A percentile compares a stretch with the other conserved stretches of the same genome.
phyloP scores from a whole-genome alignment of 164 flowering plant species.

The Magnolia kwangsiensis region DNA sequence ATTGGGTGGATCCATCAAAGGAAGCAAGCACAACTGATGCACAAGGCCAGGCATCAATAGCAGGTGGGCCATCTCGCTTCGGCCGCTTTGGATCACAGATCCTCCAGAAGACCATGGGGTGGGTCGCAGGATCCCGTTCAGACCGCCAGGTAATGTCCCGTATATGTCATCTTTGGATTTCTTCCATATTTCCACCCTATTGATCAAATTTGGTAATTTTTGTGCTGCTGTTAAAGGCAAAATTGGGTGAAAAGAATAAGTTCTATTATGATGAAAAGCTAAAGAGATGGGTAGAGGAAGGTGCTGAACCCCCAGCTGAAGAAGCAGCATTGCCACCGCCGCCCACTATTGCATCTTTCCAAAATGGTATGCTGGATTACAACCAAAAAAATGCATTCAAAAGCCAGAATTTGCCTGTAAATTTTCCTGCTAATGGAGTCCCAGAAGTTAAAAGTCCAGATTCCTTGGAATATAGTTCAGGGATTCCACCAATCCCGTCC shows the following conservation, averaged over 20 bases:
- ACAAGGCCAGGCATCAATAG: constrained; percentile 39
- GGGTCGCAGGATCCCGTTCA: constrained; percentile 67
- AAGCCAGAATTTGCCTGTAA: constrained; percentile 35
- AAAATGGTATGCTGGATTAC: constrained; percentile 56
- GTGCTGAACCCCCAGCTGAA: constrained; percentile 75
- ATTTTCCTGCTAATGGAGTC: constrained; percentile 19
- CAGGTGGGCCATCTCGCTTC: constrained; percentile 62
- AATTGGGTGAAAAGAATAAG: constrained; percentile 81
- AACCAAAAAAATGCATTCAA: constrained; percentile 41
- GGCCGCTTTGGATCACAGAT: constrained; percentile 72
- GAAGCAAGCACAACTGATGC: constrained; percentile 28
- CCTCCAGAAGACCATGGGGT: constrained; percentile 81
- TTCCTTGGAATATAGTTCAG: constrained; percentile 46
- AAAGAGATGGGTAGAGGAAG: constrained; percentile 98
- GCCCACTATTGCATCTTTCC: constrained; percentile 62
- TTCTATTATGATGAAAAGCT: constrained; percentile 95
- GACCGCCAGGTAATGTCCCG: constrained; percentile 56
- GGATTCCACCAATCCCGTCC: constrained; percentile 81
- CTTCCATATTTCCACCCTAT: background rate
- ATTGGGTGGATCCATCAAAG: constrained; percentile 46
- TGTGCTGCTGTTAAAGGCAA: constrained; percentile 50
- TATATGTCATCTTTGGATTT: background rate
- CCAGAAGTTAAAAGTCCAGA: constrained; percentile 34
- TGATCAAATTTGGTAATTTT: constrained; percentile 4
- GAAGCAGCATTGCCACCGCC: constrained; percentile 86